These are phyloP conservation scores for Phytophthora lateralis DNA, from an alignment of 352 stramenopile genomes.

Conservation along the genomic window DNA sequence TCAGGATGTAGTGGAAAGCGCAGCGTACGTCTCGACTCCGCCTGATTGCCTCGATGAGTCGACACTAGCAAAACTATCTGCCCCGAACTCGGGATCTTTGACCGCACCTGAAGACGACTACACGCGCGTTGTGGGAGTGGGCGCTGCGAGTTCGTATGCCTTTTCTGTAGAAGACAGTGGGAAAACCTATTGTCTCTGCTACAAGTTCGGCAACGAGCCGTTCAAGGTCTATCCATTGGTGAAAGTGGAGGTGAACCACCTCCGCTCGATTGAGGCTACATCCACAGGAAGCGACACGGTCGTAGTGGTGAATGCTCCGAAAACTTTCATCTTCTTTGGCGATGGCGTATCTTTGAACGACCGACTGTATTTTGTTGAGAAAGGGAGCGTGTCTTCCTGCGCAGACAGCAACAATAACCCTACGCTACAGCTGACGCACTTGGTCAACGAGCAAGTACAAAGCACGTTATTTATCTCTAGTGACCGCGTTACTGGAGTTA, in stretches of 20 bases:
- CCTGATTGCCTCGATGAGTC: slow-evolving; percentile 49
- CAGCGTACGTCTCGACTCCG: slow-evolving; percentile 16
- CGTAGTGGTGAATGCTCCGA: slow-evolving; percentile 54
- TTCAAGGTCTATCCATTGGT: slow-evolving; percentile 56
- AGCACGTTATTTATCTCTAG: slow-evolving; percentile 47
- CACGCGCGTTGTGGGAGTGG: slow-evolving; percentile 38
- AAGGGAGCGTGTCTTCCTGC: slow-evolving; percentile 40
- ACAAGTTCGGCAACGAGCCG: slow-evolving; percentile 72
- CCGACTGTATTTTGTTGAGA: slow-evolving; percentile 63
- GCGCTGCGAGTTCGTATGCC: slow-evolving; percentile 23
- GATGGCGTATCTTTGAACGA: slow-evolving; percentile 61
- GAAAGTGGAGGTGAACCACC: slow-evolving; percentile 53
- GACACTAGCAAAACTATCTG: slow-evolving; percentile 40
- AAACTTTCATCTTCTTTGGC: slow-evolving; percentile 55
- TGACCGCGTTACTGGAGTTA: slow-evolving; percentile 29
- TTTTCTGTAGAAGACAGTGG: slow-evolving; percentile 51
- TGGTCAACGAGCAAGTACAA: slow-evolving; percentile 36
- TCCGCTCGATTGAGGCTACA: slow-evolving; percentile 36
- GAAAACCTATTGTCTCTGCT: slow-evolving; percentile 66
- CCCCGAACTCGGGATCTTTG: slow-evolving; percentile 18
- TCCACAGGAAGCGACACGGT: slow-evolving; percentile 41
- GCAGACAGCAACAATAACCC: slow-evolving; percentile 37
- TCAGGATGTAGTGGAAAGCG: slow-evolving; percentile 37
- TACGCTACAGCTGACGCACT: slow-evolving; percentile 40
- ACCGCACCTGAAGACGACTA: slow-evolving; percentile 46